Evolutionary conservation across 164 flowering plant genomes (phyloP).

Genomic region (Tetrastigma voinierianum): DNA sequence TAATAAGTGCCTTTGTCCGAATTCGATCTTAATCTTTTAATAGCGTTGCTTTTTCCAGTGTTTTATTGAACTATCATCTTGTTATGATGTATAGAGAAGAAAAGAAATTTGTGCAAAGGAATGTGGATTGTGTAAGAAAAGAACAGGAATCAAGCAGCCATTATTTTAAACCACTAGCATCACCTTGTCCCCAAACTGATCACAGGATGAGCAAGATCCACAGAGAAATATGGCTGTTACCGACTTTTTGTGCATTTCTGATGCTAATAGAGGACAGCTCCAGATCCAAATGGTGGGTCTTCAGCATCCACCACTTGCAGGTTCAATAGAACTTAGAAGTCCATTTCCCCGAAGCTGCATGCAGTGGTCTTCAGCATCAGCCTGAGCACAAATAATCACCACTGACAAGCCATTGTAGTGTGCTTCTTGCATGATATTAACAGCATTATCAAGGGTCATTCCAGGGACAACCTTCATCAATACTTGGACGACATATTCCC

Average conservation of each 20-base stretch:
- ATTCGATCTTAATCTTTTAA: too few species aligned
- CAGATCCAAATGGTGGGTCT: background rate
- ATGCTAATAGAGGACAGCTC: background rate
- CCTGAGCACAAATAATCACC: conserved; percentile 86
- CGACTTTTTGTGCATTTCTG: conserved; percentile 15
- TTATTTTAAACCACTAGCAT: conserved; percentile 15
- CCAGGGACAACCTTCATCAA: conserved; percentile 95
- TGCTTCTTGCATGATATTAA: conserved; percentile 96
- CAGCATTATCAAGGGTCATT: conserved; percentile 91
- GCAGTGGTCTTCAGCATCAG: conserved; percentile 93
- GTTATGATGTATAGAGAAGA: too few species aligned
- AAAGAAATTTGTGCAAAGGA: background rate
- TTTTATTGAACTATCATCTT: too few species aligned
- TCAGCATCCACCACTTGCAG: conserved; percentile 81
- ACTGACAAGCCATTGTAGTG: conserved; percentile 87
- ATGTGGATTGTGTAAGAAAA: background rate
- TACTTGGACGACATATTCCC: conserved; percentile 96
- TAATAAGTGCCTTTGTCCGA: too few species aligned
- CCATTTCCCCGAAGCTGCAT: conserved; percentile 91
- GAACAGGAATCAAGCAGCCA: background rate
- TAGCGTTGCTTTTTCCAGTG: too few species aligned
- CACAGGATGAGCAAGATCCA: conserved; percentile 9
- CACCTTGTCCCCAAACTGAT: conserved; percentile 7
- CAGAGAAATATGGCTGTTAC: conserved; percentile 9
- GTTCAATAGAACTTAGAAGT: conserved; percentile 91